phyloP scores from a whole-genome alignment of 164 flowering plant species.

The Cinnamomum micranthum region DNA sequence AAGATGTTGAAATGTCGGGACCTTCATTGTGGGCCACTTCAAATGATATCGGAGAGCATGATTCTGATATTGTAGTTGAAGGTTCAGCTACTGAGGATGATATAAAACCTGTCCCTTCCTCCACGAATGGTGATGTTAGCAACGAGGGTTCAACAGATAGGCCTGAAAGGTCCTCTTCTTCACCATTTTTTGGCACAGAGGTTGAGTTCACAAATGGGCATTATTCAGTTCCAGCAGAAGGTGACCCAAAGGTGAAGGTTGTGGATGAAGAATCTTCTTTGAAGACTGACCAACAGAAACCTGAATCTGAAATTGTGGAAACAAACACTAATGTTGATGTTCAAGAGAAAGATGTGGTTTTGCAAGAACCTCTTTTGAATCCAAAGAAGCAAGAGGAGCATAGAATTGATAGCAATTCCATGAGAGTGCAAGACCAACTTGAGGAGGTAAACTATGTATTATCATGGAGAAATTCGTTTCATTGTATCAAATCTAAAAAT shows the following conservation, averaged over 20 bases:
- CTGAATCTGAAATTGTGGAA: constrained; percentile 29
- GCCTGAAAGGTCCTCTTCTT: constrained; percentile 27
- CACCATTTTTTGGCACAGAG: constrained; percentile 17
- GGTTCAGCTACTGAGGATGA: constrained; percentile 20
- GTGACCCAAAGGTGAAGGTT: constrained; percentile 22
- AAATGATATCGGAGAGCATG: constrained; percentile 27
- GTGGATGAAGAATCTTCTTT: constrained; percentile 31
- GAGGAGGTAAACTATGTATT: constrained; percentile 68
- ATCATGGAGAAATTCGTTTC: background rate
- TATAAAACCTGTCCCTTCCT: constrained; percentile 24
- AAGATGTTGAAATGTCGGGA: constrained; percentile 23
- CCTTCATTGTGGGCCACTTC: constrained; percentile 21
- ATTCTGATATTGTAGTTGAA: constrained; percentile 23
- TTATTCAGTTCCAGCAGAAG: constrained; percentile 26
- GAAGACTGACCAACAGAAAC: constrained; percentile 33
- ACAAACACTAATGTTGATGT: constrained; percentile 23
- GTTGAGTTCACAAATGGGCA: constrained; percentile 32
- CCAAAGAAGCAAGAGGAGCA: constrained; percentile 32
- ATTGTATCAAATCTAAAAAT: background rate
- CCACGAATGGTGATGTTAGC: constrained; percentile 34
- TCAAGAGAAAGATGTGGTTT: constrained; percentile 22
- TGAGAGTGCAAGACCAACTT: constrained; percentile 78
- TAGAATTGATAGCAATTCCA: constrained; percentile 30
- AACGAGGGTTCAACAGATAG: constrained; percentile 30
- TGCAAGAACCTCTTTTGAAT: constrained; percentile 24